Evolutionary conservation across 306 rosid species (phyloP), one percentile per base, ranked within the genome.

Genomic region (Vigna radiata): DNA sequence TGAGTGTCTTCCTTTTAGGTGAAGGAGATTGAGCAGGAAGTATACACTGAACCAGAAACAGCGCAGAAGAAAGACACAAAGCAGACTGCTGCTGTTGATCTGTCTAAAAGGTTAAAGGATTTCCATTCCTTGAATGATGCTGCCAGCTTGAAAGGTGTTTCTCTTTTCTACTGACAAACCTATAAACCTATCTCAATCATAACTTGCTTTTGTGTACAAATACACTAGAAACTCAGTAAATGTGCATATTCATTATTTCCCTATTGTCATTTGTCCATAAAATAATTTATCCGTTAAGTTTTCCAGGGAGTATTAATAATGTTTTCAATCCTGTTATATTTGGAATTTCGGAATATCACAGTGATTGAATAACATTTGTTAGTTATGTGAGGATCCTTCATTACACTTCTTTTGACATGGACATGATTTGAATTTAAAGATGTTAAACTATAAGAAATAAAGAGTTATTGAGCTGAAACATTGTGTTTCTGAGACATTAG

Each of bases 41-140:
- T 73, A 70, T 82, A 85, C 85, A 82, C 81, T 49, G 90, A 85
- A 83, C 90, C 93, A 44, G 89, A 89, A 82, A 68, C 79, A 14
- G 80, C 81, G 7, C 84, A 83, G 77, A 87, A 89, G 65, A 91
- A 92, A 82, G 97, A 91, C 41, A 62, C 85, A 41, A 89, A 87
- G 87, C 96, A 88, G 75, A 91, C 91, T 53, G 91, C 95, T 74
- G 99, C 98, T 2, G 91, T 87, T 81, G 98, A 83, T 89, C 89
- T 96, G 81, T 96, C 99, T 27, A 96, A 96, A 84, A 88, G 98
- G 79, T 83, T 96, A 67, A 89, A 92, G 87, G 97, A 96, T 83
- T 82, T 92, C 31, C 99, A 85, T 29, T 78, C 96, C 46, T 14
- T 87, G 46, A 96, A 92, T 76, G 99, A 96, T 85, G 98, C 96